Evolutionary conservation across 768 basidiomycete genomes (phyloP).

Genomic region (Termitomyces eurrhizus): DNA sequence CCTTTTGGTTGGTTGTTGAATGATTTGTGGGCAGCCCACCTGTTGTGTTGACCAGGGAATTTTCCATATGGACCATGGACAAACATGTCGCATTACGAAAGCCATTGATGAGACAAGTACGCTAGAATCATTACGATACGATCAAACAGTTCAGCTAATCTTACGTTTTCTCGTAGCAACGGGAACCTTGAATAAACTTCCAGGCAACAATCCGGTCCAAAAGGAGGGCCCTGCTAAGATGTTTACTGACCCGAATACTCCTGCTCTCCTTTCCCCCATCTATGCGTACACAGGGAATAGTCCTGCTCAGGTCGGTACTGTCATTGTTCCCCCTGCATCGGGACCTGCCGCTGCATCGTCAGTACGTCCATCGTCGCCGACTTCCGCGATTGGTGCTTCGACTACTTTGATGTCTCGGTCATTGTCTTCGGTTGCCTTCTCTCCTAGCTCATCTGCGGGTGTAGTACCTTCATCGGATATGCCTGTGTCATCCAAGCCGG

Average conservation of each 20-base stretch:
- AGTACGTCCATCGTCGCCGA: neutral
- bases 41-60: conserved; percentile 45
- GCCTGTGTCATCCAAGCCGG: neutral
- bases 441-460: neutral
- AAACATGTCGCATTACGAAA: conserved; percentile 42
- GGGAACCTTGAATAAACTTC: conserved; percentile 42
- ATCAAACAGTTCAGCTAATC: neutral
- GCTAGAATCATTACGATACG: conserved; percentile 1
- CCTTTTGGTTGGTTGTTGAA: neutral
- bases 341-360: conserved; percentile 4
- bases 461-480: neutral
- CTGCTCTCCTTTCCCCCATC: conserved; percentile 38
- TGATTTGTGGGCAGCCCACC: conserved; percentile 23
- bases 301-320: conserved; percentile 34
- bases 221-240: conserved; percentile 31
- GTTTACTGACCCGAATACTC: conserved; percentile 30
- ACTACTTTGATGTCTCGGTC: neutral
- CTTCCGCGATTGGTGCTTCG: conserved; percentile 4
- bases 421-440: neutral
- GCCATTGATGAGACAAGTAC: conserved; percentile 44
- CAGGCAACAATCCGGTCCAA: conserved; percentile 53
- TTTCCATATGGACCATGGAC: conserved; percentile 37
- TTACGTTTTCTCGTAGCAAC: conserved; percentile 29
- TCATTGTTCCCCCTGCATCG: conserved; percentile 15
- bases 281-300: conserved; percentile 42